Conservation (phyloP, 495 filamentous ascomycete genomes). For the Podospora pseudocomata region DNA sequence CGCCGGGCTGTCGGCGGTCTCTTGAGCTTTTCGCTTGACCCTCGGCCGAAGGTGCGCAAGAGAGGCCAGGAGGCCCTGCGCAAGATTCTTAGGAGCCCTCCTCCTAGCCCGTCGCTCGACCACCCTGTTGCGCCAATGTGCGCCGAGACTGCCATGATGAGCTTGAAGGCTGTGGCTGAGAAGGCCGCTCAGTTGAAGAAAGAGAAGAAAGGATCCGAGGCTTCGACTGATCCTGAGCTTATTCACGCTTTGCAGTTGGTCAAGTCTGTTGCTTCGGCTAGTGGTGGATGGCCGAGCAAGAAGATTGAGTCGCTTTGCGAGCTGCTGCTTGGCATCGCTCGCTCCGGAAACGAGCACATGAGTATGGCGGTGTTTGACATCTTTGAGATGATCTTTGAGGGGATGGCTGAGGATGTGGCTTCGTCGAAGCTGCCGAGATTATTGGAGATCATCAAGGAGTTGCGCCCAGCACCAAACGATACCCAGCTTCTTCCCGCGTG, state of each 20-base stretch:
- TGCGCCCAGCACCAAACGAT: conserved; percentile 86
- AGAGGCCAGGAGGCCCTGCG: conserved; percentile 85
- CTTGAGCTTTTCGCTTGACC: conserved; percentile 76
- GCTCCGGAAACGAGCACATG: conserved; percentile 86
- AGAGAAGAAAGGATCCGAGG: conserved; percentile 59
- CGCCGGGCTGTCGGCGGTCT: conserved; percentile 84
- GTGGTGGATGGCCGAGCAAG: conserved; percentile 93
- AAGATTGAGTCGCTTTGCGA: conserved; percentile 92
- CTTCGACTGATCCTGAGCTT: conserved; percentile 70
- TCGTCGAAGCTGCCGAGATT: conserved; percentile 85
- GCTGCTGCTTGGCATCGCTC: conserved; percentile 78
- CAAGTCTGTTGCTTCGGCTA: conserved; percentile 78
- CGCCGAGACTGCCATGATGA: conserved; percentile 79
- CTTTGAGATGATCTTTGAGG: conserved; percentile 91
- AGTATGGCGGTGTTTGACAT: conserved; percentile 94
- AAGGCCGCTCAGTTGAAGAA: conserved; percentile 58
- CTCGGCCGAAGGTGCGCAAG: conserved; percentile 91
- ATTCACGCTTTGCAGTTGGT: conserved; percentile 90
- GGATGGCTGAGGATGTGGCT: conserved; percentile 79
- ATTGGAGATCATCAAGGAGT: conserved; percentile 78
- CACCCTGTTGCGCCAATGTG: conserved; percentile 95
- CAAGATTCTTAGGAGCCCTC: conserved; percentile 74
- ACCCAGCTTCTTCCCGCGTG: conserved; percentile 90
- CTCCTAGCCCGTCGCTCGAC: conserved; percentile 84
- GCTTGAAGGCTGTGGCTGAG: conserved; percentile 63